Evolutionary conservation across 768 basidiomycete species (phyloP), one percentile per base, ranked within the genome.

Genomic region (Boletus rufocinnamomeus): DNA sequence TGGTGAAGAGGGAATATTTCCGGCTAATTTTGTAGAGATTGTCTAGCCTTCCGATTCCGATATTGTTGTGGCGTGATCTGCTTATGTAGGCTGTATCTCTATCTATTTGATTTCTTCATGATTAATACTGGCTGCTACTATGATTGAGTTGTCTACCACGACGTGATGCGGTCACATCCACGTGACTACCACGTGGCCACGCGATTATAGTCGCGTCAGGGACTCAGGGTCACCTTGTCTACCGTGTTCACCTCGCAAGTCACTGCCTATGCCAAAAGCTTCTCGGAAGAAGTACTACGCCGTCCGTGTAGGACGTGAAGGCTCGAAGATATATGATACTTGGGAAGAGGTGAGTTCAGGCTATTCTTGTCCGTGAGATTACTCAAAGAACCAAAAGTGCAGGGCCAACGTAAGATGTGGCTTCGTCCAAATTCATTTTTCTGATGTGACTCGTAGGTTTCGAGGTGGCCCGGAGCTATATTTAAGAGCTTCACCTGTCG

Each of bases 21-120:
- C 91, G 35, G 91, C 91, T 17, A 92, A 92, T 69, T 91, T 90
- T 65, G 88, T 91, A n/a, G 88, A 91, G 68, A 72, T 91, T 56
- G 73, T 79, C 28, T 81, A 68, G 59, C 17, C 13, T 14, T 55
- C 23, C 16, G 27, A 21, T 41, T 21, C 43, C 3, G 10, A 11
- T 28, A 1, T 32, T 52, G 16, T 14, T 51, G 50, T 52, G 49
- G 44, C 38, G 17, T 58, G 48, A 43, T 52, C 25, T 58, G 25
- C 25, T 49, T 49, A 16, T 23, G 16, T 21, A 27, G 38, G 44
- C 16, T 61, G 53, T 58, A 46, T 57, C 8, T 43, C 5, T 46
- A 44, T 56, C 38, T 57, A 35, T 56, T 56, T 37, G 14, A n/a
- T 41, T 58, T 43, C 40, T 21, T 35, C 6, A 5, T 41, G 19